These are phyloP conservation scores for Apostasia ramifera DNA, from an alignment of 106 monocot species.

Conservation along the genomic window DNA sequence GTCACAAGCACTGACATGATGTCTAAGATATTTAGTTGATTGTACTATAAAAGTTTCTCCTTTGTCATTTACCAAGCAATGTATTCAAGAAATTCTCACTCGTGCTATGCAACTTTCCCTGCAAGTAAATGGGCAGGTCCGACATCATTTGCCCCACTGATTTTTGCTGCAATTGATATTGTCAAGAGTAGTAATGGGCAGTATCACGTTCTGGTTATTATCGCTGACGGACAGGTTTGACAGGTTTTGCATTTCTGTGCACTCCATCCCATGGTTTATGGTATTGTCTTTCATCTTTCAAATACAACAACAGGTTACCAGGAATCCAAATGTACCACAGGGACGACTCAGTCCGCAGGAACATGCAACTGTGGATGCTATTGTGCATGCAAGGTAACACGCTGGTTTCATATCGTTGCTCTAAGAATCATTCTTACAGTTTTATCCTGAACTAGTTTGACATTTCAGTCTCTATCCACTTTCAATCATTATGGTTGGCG, in stretches of 20 bases:
- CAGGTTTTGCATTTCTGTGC: neutral
- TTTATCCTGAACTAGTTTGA: slow-evolving; percentile 17
- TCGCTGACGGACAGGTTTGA: slow-evolving; percentile 92
- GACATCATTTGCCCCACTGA: slow-evolving; percentile 90
- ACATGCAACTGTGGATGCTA: slow-evolving; percentile 76
- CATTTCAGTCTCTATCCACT: slow-evolving; percentile 81
- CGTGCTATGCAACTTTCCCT: too few relatives aligned
- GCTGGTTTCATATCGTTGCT: neutral
- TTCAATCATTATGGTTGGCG: slow-evolving; percentile 96
- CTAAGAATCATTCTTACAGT: neutral
- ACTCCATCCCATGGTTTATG: neutral
- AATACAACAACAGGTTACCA: slow-evolving; percentile 54
- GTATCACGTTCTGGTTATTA: slow-evolving; percentile 93
- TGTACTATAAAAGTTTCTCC: too few relatives aligned
- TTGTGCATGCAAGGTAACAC: slow-evolving; percentile 75
- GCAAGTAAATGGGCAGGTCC: slow-evolving; percentile 43
- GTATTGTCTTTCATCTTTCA: neutral
- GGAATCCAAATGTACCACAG: slow-evolving; percentile 27
- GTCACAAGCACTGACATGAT: too few relatives aligned
- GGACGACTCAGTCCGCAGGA: slow-evolving; percentile 77
- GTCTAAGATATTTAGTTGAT: too few relatives aligned
- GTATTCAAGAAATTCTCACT: too few relatives aligned
- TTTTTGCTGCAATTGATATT: slow-evolving; percentile 70
- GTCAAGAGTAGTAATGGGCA: slow-evolving; percentile 81
- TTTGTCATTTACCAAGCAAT: too few relatives aligned